Percentiles rank a stretch among this genome's conserved stretches.
Conservation (phyloP, 1,284 basidiomycete genomes). For the Ceratobasidium sp. region DNA sequence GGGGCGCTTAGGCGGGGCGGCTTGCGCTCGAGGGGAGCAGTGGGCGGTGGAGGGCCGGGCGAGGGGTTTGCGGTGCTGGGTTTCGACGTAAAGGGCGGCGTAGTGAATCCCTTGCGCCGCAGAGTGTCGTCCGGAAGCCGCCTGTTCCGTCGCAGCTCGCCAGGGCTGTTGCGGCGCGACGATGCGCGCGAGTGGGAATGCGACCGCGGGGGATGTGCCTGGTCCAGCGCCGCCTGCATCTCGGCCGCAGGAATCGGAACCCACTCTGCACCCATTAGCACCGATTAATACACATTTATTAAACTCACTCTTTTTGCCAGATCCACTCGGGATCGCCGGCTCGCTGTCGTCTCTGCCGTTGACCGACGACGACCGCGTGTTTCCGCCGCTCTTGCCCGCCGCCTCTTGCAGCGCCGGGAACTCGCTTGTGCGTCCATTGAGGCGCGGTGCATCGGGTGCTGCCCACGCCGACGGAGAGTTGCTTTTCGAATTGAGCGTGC, state of each 20-base stretch:
- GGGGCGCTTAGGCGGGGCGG: constrained; percentile 6
- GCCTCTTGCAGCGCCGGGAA: constrained; percentile 30
- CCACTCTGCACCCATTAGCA: constrained; percentile 49
- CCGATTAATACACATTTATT: not conserved
- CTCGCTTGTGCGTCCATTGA: constrained; percentile 4
- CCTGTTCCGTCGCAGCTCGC: constrained; percentile 17
- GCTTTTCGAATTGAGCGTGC: not conserved
- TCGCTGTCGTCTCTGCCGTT: constrained; percentile 28
- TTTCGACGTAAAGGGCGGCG: constrained; percentile 20
- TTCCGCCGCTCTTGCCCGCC: constrained; percentile 15
- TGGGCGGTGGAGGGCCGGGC: constrained; percentile 13
- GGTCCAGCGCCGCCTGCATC: constrained; percentile 51
- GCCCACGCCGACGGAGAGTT: too few relatives aligned
- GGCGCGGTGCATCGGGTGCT: too few relatives aligned
- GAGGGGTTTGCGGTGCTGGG: constrained; percentile 24
- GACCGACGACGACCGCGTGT: constrained; percentile 18
- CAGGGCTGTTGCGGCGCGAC: constrained; percentile 23
- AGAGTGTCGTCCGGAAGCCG: constrained; percentile 11
- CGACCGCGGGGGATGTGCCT: constrained; percentile 42
- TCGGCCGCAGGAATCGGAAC: constrained; percentile 50
- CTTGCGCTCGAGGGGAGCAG: constrained; percentile 17
- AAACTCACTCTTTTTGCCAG: constrained; percentile 26
- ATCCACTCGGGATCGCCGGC: not conserved
- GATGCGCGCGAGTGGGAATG: constrained; percentile 28
- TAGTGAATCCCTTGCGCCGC: constrained; percentile 13